Percentiles rank a stretch among this genome's conserved stretches.
These are phyloP conservation scores for Alternaria sp. DNA, from an alignment of 2,329 filamentous ascomycete genomes.

Conservation along the genomic window DNA sequence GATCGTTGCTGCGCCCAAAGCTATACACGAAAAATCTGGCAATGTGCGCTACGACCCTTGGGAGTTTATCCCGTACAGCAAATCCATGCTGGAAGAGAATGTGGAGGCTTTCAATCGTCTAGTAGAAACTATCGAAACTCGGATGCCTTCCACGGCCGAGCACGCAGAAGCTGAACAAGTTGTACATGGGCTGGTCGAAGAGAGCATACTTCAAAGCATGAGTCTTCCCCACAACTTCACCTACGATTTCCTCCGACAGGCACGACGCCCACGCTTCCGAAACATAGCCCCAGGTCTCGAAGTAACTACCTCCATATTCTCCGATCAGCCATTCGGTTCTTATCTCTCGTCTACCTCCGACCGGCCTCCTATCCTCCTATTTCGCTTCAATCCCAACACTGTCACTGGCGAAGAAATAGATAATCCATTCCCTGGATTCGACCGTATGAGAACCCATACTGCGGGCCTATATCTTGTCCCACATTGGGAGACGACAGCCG, in stretches of 20 bases:
- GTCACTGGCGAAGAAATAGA: background rate
- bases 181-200: constrained; percentile 1
- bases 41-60: constrained; percentile 12
- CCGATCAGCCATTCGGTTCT: constrained; percentile 11
- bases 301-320: constrained; percentile 4
- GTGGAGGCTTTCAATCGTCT: constrained; percentile 17
- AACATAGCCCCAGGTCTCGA: constrained; percentile 23
- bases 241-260: constrained; percentile 12
- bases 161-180: background rate
- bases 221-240: constrained; percentile 11
- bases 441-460: constrained; percentile 5
- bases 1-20: constrained; percentile 6
- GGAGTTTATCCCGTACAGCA: constrained; percentile 12
- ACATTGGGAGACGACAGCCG: constrained; percentile 2
- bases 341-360: background rate
- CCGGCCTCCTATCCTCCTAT: constrained; percentile 7
- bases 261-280: constrained; percentile 16
- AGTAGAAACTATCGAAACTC: constrained; percentile 11
- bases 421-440: background rate
- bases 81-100: constrained; percentile 11
- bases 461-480: constrained; percentile 21
- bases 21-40: background rate
- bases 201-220: constrained; percentile 1
- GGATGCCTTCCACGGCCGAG: background rate
- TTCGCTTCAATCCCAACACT: background rate